These are phyloP conservation scores for Paramecium primaurelia DNA, from an alignment of 73 alveolate species.

Conservation along the genomic window DNA sequence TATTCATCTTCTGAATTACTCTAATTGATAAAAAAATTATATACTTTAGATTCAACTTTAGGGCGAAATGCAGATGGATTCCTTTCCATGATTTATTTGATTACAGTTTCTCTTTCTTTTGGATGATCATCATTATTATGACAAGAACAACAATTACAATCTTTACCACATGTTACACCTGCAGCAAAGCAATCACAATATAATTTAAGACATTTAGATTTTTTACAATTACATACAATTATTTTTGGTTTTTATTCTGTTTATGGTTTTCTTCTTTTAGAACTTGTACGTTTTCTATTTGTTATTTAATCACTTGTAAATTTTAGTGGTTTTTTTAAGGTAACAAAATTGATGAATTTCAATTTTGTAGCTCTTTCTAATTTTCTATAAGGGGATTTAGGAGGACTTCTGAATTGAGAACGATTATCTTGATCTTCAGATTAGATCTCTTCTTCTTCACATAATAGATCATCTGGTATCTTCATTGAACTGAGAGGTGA, in stretches of 20 bases:
- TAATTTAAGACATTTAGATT: slow-evolving; percentile 91
- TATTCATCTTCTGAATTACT: slow-evolving; percentile 35
- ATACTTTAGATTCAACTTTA: slow-evolving; percentile 58
- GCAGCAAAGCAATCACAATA: slow-evolving; percentile 97
- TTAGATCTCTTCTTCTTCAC: not conserved
- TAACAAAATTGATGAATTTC: slow-evolving; percentile 3
- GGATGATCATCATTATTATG: slow-evolving; percentile 88
- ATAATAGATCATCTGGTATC: not conserved
- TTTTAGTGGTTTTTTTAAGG: slow-evolving; percentile 5
- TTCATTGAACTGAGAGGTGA: slow-evolving; percentile 13
- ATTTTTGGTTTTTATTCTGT: slow-evolving; percentile 49
- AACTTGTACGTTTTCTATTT: not conserved
- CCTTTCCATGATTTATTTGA: slow-evolving; percentile 83
- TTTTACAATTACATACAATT: slow-evolving; percentile 88
- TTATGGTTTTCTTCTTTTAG: slow-evolving; percentile 2
- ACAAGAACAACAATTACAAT: slow-evolving; percentile 94
- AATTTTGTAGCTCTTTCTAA: slow-evolving; percentile 12
- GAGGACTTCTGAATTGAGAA: slow-evolving; percentile 9
- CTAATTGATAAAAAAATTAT: not conserved
- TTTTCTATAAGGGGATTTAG: slow-evolving; percentile 15
- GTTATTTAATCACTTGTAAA: not conserved
- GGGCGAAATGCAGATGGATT: slow-evolving; percentile 96
- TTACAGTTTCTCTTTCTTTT: slow-evolving; percentile 76
- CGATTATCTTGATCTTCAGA: slow-evolving; percentile 10
- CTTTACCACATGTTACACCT: slow-evolving; percentile 84